Evolutionary conservation across 2,329 filamentous ascomycete species (phyloP), one percentile per base, ranked within the genome.

Genomic region (Zasmidium citrigriseum): DNA sequence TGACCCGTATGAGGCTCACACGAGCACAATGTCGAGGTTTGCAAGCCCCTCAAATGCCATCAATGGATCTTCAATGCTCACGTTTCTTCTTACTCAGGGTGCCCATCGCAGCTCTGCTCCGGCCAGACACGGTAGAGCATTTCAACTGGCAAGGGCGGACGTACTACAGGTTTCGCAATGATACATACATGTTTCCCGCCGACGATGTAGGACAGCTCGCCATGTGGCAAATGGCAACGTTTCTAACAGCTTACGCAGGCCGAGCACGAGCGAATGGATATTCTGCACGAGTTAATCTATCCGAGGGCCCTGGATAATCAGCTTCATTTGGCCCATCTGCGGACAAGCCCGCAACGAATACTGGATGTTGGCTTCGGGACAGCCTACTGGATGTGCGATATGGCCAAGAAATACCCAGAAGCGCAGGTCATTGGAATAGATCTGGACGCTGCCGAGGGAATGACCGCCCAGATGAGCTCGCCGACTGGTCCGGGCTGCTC

Each of bases 361-460:
- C 77, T 87, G 55, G 85, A 86, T 67, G 69, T 96, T 54, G 93
- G 92, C 45, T 93, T 89, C 63, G 93, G 93, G 20, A 96, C 91
- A 1, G 92, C 91, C 41, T 93, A 96, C 61, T 98, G 93, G 93
- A 86, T 89, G 44, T 90, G 96, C 67, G 89, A 93, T 65, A 89
- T 96, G 76, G 89, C 89, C 62, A 87, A 89, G 83, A 79, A 77
- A 85, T 77, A 68, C 54, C 58, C 67, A 4, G 27, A 58, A 10
- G 51, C 58, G 4, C 46, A 70, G 57, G 56, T 71, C 48, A 61
- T 67, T 47, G 69, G 65, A 7, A 60, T 69, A 24, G 70, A 72
- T 52, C 54, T 66, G 41, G 62, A 61, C 58, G 64, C 65, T 34
- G 57, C 48, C 29, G 54, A n/a, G n/a, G n/a, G n/a, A n/a, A 53